A percentile compares a stretch with the other conserved stretches of the same genome.
These are phyloP conservation scores for Xylaria scruposa DNA, from an alignment of 495 filamentous ascomycete genomes.

Conservation along the genomic window DNA sequence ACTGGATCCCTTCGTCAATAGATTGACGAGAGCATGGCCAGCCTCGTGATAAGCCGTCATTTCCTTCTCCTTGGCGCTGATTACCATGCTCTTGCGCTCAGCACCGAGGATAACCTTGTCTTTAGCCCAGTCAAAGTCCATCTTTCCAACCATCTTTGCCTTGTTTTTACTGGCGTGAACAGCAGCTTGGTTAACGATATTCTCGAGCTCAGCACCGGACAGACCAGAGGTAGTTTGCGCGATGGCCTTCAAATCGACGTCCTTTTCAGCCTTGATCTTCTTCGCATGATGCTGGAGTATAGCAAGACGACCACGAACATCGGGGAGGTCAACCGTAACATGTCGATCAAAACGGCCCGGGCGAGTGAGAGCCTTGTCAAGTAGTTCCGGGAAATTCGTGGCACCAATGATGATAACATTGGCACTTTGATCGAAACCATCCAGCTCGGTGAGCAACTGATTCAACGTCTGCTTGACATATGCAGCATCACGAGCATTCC, in stretches of 20 bases:
- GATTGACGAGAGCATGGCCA: slow-evolving; percentile 87
- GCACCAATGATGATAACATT: slow-evolving; percentile 95
- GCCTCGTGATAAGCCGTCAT: slow-evolving; percentile 98
- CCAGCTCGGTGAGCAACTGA: slow-evolving; percentile 96
- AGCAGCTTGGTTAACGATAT: slow-evolving; percentile 94
- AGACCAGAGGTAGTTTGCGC: slow-evolving; percentile 89
- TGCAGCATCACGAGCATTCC: slow-evolving; percentile 91
- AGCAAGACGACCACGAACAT: slow-evolving; percentile 91
- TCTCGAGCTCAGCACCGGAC: slow-evolving; percentile 94
- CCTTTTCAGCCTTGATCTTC: slow-evolving; percentile 75
- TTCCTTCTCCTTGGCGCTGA: slow-evolving; percentile 82
- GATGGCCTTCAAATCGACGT: slow-evolving; percentile 82
- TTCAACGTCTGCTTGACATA: slow-evolving; percentile 98
- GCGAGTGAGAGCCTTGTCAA: slow-evolving; percentile 93
- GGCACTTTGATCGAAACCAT: slow-evolving; percentile 92
- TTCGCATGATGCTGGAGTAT: slow-evolving; percentile 93
- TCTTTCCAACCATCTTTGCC: slow-evolving; percentile 70
- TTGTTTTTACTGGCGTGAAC: slow-evolving; percentile 87
- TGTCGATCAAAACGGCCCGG: slow-evolving; percentile 96
- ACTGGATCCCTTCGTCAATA: slow-evolving; percentile 72
- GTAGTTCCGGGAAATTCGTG: slow-evolving; percentile 91
- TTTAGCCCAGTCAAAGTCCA: slow-evolving; percentile 95
- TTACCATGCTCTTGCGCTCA: slow-evolving; percentile 84
- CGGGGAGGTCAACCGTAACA: slow-evolving; percentile 84
- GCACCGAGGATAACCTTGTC: slow-evolving; percentile 98